Evolutionary conservation across 805 yeast species (phyloP).

Genomic region (Dipodascus albidus): DNA sequence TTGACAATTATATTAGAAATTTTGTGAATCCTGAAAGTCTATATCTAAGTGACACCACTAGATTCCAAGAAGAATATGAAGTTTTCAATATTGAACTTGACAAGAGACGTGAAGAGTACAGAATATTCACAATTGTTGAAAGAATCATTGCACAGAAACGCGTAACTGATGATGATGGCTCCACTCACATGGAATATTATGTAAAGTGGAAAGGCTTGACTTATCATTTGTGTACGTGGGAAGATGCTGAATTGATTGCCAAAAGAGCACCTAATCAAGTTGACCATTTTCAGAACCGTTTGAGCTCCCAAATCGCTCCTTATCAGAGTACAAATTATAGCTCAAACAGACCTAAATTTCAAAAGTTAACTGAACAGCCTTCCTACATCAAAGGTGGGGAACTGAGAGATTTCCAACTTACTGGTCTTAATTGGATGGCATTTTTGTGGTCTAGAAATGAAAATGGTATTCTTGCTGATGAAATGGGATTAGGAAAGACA

Average conservation of each 20-base stretch:
- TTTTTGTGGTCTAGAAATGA: slow-evolving; percentile 96
- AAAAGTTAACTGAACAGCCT: slow-evolving; percentile 79
- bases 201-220: slow-evolving; percentile 91
- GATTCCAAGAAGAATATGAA: slow-evolving; percentile 70
- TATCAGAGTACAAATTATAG: slow-evolving; percentile 69
- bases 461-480: slow-evolving; percentile 95
- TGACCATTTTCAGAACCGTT: slow-evolving; percentile 66
- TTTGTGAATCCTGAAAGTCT: slow-evolving; percentile 62
- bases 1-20: slow-evolving; percentile 84
- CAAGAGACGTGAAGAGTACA: slow-evolving; percentile 69
- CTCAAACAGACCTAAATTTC: slow-evolving; percentile 71
- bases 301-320: slow-evolving; percentile 77
- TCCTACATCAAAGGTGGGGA: slow-evolving; percentile 82
- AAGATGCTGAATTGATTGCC: slow-evolving; percentile 79
- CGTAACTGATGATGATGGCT: slow-evolving; percentile 38
- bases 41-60: slow-evolving; percentile 56
- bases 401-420: slow-evolving; percentile 91
- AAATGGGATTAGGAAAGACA: slow-evolving; percentile 97
- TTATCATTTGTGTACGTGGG: slow-evolving; percentile 97
- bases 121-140: slow-evolving; percentile 78
- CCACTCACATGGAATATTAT: slow-evolving; percentile 61
- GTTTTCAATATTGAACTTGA: slow-evolving; percentile 87
- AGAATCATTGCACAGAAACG: slow-evolving; percentile 83
- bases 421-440: slow-evolving; percentile 99
- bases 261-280: slow-evolving; percentile 76